Conservation (phyloP, 1,284 basidiomycete genomes). For the Ceratobasidium papillatum region DNA sequence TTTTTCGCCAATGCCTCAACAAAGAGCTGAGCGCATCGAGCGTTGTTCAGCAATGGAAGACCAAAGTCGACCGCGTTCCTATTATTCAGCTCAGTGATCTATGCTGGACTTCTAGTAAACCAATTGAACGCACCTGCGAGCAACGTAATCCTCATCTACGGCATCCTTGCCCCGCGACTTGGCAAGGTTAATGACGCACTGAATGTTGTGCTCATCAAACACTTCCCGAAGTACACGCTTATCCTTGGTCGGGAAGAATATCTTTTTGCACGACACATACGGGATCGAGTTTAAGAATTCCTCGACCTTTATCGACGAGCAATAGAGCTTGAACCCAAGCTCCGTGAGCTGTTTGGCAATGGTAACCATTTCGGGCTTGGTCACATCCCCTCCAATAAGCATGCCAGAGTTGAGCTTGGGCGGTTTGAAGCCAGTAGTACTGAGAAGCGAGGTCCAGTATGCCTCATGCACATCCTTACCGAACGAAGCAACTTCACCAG, state of each 20-base stretch:
- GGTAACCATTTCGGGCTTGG: constrained; percentile 79
- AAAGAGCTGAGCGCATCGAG: constrained; percentile 87
- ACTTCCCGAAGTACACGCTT: constrained; percentile 94
- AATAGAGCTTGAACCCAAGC: constrained; percentile 92
- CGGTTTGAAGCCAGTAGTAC: constrained; percentile 90
- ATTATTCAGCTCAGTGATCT: constrained; percentile 19
- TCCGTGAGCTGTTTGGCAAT: constrained; percentile 81
- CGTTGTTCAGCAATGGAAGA: constrained; percentile 89
- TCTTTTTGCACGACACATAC: constrained; percentile 83
- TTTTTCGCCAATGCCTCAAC: constrained; percentile 91
- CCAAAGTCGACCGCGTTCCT: constrained; percentile 95
- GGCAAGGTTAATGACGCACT: constrained; percentile 94
- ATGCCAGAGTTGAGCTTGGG: constrained; percentile 84
- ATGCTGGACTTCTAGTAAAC: neutral
- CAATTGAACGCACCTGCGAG: constrained; percentile 68
- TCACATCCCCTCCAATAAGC: constrained; percentile 86
- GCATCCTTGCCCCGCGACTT: constrained; percentile 79
- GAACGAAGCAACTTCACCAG: constrained; percentile 98
- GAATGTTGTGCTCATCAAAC: constrained; percentile 94
- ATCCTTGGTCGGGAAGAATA: constrained; percentile 97
- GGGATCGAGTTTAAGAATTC: constrained; percentile 83
- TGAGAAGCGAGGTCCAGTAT: constrained; percentile 92
- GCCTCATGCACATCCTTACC: constrained; percentile 95
- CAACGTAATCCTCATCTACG: constrained; percentile 96
- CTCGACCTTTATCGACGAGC: constrained; percentile 84